Conservation (phyloP, 164 flowering plant species). For the Stephania yunnanensis region DNA sequence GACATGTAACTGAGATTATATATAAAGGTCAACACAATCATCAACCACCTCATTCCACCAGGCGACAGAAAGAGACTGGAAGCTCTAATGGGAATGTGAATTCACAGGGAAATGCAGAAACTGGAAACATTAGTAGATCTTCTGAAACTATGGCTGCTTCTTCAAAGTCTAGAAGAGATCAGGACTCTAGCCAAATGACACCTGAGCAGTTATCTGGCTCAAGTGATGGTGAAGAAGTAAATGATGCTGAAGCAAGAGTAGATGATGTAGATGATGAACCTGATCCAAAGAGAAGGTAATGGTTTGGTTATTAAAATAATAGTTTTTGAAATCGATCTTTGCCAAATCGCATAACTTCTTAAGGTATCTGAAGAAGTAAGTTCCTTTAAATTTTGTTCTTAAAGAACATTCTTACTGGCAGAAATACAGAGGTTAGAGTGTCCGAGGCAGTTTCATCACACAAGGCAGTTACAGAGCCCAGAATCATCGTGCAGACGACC, state of each 20-base stretch:
- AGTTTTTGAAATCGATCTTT: background rate
- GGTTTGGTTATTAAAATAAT: background rate
- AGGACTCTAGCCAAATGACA: conserved; percentile 32
- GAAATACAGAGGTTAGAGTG: conserved; percentile 40
- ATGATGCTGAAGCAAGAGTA: conserved; percentile 27
- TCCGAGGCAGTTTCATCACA: conserved; percentile 38
- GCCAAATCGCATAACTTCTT: background rate
- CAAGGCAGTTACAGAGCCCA: conserved; percentile 69
- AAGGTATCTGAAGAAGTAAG: background rate
- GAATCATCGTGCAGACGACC: conserved; percentile 87
- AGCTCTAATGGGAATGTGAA: conserved; percentile 29
- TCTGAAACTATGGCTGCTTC: conserved; percentile 22
- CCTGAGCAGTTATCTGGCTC: conserved; percentile 34
- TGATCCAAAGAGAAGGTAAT: conserved; percentile 71
- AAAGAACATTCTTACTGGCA: conserved; percentile 21
- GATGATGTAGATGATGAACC: conserved; percentile 49
- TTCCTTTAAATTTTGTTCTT: background rate
- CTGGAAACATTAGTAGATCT: conserved; percentile 21
- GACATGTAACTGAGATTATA: conserved; percentile 81
- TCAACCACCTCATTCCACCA: conserved; percentile 46
- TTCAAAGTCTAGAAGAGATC: conserved; percentile 26
- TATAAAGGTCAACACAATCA: conserved; percentile 93
- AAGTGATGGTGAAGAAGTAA: conserved; percentile 51
- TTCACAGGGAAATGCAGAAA: conserved; percentile 30
- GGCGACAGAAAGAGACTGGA: conserved; percentile 46